These are phyloP conservation scores for Penicillium simplicissimum DNA, from an alignment of 495 filamentous ascomycete species.

Conservation along the genomic window DNA sequence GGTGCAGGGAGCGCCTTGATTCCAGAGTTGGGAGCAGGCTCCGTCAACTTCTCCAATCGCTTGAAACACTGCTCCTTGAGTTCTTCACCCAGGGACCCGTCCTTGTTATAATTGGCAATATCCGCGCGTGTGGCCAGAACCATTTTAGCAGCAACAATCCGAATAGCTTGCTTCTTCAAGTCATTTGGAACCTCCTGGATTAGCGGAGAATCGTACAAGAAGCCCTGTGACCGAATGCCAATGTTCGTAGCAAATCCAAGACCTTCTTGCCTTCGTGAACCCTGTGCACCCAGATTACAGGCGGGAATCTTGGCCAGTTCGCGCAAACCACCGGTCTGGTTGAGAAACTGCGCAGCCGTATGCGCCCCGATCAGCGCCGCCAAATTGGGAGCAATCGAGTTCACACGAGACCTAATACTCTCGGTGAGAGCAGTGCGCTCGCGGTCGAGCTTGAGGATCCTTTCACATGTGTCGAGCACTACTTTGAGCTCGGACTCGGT, in stretches of 20 bases:
- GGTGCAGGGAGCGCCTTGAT: conserved; percentile 86
- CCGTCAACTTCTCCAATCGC: conserved; percentile 89
- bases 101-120: conserved; percentile 75
- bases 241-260: conserved; percentile 92
- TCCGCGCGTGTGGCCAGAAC: conserved; percentile 89
- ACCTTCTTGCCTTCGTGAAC: conserved; percentile 79
- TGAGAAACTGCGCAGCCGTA: conserved; percentile 95
- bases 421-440: conserved; percentile 87
- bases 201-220: conserved; percentile 87
- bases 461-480: conserved; percentile 78
- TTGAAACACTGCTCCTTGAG: conserved; percentile 79
- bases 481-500: conserved; percentile 69
- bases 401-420: conserved; percentile 98
- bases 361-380: conserved; percentile 90
- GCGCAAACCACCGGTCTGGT: conserved; percentile 83
- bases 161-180: conserved; percentile 91
- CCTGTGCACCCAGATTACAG: conserved; percentile 87
- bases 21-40: conserved; percentile 90
- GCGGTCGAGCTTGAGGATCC: conserved; percentile 80
- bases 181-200: conserved; percentile 81
- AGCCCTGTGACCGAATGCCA: conserved; percentile 88
- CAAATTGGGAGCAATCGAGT: conserved; percentile 90
- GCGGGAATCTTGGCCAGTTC: conserved; percentile 89
- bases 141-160: conserved; percentile 91
- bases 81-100: conserved; percentile 83